Evolutionary conservation across 2,329 filamentous ascomycete species (phyloP).

Genomic region (Cladophialophora bantiana): DNA sequence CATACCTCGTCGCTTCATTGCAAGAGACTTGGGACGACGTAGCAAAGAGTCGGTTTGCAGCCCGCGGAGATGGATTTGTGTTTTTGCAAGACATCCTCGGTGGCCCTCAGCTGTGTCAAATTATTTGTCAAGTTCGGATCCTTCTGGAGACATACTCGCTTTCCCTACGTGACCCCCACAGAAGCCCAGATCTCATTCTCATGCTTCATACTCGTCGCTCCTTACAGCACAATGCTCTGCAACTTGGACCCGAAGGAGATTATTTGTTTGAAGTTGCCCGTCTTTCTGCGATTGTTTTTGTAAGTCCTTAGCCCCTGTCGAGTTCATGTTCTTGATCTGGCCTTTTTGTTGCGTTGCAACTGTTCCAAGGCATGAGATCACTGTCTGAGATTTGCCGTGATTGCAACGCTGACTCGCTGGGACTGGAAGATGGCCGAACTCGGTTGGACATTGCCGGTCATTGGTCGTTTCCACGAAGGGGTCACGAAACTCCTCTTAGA

Average conservation of each 20-base stretch:
- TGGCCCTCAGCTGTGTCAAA: slow-evolving; percentile 2
- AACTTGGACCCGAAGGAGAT: background rate
- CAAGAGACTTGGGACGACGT: slow-evolving; percentile 16
- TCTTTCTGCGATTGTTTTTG: slow-evolving; percentile 13
- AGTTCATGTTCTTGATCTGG: too few species aligned
- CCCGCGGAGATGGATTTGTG: slow-evolving; percentile 6
- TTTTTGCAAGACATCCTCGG: slow-evolving; percentile 2
- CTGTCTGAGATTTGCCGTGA: background rate
- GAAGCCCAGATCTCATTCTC: slow-evolving; percentile 11
- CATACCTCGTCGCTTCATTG: background rate
- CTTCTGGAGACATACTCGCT: slow-evolving; percentile 14
- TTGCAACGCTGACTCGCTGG: background rate
- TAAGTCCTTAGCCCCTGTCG: background rate
- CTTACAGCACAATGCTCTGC: slow-evolving; percentile 13
- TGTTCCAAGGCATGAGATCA: too few species aligned
- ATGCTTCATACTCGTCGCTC: slow-evolving; percentile 14
- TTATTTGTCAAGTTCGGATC: slow-evolving; percentile 8
- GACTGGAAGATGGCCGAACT: background rate
- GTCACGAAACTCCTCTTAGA: slow-evolving; percentile 11
- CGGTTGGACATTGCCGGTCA: slow-evolving; percentile 15
- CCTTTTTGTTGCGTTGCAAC: too few species aligned
- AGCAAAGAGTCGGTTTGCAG: slow-evolving; percentile 6
- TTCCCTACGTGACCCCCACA: slow-evolving; percentile 12
- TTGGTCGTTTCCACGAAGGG: slow-evolving; percentile 11
- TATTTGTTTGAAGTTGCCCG: slow-evolving; percentile 13